Percentiles rank a stretch among this genome's conserved stretches.
phyloP scores from a whole-genome alignment of 2,329 filamentous ascomycete genomes.

The Aspergillus pseudoglaucus region DNA sequence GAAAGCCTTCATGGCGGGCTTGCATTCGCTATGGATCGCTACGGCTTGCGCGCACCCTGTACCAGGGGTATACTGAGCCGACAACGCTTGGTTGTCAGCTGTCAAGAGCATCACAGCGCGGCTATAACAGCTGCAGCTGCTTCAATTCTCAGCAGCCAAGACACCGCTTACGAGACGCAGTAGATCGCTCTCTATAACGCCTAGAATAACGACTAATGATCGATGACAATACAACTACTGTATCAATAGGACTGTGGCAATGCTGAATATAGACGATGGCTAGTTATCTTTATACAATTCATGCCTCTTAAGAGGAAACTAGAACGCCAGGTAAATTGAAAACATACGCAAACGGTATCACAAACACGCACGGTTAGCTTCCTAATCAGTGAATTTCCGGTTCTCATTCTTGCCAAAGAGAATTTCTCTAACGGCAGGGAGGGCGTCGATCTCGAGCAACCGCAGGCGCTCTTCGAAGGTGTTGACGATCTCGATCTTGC shows the following conservation, averaged over 20 bases:
- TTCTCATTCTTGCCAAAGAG: constrained; percentile 94
- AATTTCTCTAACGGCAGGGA: constrained; percentile 76
- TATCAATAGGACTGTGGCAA: neutral
- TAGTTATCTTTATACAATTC: neutral
- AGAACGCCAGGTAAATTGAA: neutral
- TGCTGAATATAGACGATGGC: neutral
- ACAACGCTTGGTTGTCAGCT: too few species aligned
- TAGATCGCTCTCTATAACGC: neutral
- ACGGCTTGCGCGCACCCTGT: neutral
- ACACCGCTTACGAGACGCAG: too few species aligned
- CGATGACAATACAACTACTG: neutral
- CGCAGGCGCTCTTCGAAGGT: constrained; percentile 87
- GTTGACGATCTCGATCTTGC: constrained; percentile 98
- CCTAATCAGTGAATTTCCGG: constrained; percentile 87
- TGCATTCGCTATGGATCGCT: neutral
- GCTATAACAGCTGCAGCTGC: too few species aligned
- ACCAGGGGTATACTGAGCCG: too few species aligned
- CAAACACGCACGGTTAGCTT: constrained; percentile 16
- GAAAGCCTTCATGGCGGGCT: neutral
- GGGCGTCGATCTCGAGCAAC: constrained; percentile 74
- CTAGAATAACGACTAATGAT: neutral
- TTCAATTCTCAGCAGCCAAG: too few species aligned
- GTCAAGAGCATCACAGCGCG: too few species aligned
- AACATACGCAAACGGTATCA: constrained; percentile 1
- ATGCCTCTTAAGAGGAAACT: neutral